Evolutionary conservation across 2,329 filamentous ascomycete genomes (phyloP), one percentile per base, ranked within the genome.

Genomic region (Neofusicoccum laricinum): DNA sequence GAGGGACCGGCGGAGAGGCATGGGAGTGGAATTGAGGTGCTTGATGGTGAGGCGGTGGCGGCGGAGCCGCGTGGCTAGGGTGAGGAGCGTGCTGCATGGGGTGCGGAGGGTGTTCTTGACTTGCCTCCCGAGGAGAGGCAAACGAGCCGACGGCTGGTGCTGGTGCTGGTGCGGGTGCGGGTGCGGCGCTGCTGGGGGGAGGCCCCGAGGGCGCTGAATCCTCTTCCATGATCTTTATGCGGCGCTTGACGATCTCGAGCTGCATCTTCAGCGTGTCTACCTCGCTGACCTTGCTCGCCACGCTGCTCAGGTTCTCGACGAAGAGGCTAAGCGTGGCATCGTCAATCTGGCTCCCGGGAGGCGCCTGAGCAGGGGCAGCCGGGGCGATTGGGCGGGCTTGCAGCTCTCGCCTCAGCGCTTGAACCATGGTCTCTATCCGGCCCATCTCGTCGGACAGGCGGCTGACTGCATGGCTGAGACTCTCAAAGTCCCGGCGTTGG

Each of bases 231-330:
- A 73, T 72, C 59, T 75, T 72, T 21, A 83, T 71, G 50, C 78
- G 79, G 63, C 80, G 79, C 70, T 80, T 81, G 71, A 84, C 72
- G 12, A 83, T 77, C 57, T 82, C 80, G 11, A 83, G 70, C 57
- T 79, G 78, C 67, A 83, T 73, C 66, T 77, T 81, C 50, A 84
- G 66, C 4, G 72, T 76, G 61, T 83, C 81, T 11, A 83, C 72
- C 65, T 83, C 81, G 36, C 77, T 79, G 8, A 77, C 76, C 68
- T 80, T 80, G 51, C 73, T 74, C 7, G 78, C 75, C 25, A 82
- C 71, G 30, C 70, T 70, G 55, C 73, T 70, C 2, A 82, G 69
- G 65, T 79, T 78, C 19, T 72, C 72, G 10, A 79, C 77, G 65
- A 83, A 76, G 11, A 81, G 70, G 48, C 82, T 80, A 12, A 83